Conservation (phyloP, 352 stramenopile genomes). For the Aphanomyces cochlioides region DNA sequence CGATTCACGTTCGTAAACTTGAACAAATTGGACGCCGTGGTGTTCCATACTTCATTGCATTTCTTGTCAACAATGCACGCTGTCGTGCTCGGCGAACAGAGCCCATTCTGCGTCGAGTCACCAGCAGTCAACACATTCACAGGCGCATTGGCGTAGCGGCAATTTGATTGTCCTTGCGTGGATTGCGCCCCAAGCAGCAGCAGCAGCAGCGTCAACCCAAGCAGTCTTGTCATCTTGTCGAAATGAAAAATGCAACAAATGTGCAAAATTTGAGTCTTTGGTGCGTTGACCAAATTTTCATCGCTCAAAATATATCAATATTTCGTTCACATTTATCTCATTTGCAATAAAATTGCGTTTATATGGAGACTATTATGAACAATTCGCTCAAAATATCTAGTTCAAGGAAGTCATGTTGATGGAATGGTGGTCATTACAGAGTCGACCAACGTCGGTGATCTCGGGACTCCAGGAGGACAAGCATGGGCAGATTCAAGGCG, state of each 20-base stretch:
- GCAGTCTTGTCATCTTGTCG: too few relatives aligned
- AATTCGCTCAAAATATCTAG: neutral
- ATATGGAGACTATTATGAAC: too few relatives aligned
- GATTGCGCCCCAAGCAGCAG: neutral
- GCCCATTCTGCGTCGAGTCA: neutral
- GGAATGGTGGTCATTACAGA: neutral
- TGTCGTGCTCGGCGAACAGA: neutral
- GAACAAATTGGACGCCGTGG: neutral
- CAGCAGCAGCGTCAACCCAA: neutral
- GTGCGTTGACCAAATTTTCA: too few relatives aligned
- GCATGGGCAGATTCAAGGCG: too few relatives aligned
- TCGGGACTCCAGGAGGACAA: too few relatives aligned
- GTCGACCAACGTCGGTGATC: too few relatives aligned
- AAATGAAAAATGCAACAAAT: too few relatives aligned
- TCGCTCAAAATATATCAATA: too few relatives aligned
- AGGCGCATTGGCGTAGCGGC: neutral
- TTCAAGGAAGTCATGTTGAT: neutral
- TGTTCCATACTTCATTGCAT: neutral
- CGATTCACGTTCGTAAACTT: neutral
- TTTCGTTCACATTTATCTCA: too few relatives aligned
- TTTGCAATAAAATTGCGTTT: too few relatives aligned
- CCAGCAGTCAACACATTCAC: conserved; percentile 1
- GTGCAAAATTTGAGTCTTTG: too few relatives aligned
- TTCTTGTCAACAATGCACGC: neutral
- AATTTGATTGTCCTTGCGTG: neutral